Conservation (phyloP, 2,329 filamentous ascomycete species). For the Penicillium sp. region DNA sequence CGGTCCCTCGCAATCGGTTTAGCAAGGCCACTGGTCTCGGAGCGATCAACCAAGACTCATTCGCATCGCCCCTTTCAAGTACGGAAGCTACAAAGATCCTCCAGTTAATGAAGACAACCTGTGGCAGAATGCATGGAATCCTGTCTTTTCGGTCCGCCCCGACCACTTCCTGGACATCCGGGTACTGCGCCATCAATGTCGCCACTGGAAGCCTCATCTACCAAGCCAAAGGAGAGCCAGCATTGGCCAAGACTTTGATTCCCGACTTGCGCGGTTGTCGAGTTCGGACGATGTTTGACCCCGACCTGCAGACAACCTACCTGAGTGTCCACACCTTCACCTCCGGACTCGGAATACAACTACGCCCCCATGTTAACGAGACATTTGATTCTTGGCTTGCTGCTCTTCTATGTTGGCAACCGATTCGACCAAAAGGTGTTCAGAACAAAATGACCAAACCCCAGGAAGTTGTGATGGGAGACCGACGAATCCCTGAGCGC, state of each 20-base stretch:
- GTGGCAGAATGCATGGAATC: conserved; percentile 54
- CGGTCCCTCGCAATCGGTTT: conserved; percentile 35
- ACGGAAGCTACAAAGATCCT: conserved; percentile 51
- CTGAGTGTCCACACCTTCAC: conserved; percentile 52
- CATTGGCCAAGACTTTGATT: conserved; percentile 50
- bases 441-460: conserved; percentile 54
- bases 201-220: conserved; percentile 53
- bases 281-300: conserved; percentile 50
- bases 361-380: conserved; percentile 51
- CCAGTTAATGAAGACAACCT: conserved; percentile 54
- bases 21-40: conserved; percentile 32
- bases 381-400: conserved; percentile 56
- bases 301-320: conserved; percentile 48
- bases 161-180: conserved; percentile 49
- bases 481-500: conserved; percentile 45
- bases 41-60: conserved; percentile 28
- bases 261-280: conserved; percentile 52
- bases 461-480: conserved; percentile 46
- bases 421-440: conserved; percentile 52
- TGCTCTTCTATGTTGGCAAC: conserved; percentile 54
- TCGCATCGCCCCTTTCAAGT: conserved; percentile 42
- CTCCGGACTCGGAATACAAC: conserved; percentile 49
- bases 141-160: conserved; percentile 50
- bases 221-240: conserved; percentile 52
- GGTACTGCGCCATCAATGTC: conserved; percentile 55